Evolutionary conservation across 2,329 filamentous ascomycete species (phyloP).

Genomic region (Fusarium setosum): DNA sequence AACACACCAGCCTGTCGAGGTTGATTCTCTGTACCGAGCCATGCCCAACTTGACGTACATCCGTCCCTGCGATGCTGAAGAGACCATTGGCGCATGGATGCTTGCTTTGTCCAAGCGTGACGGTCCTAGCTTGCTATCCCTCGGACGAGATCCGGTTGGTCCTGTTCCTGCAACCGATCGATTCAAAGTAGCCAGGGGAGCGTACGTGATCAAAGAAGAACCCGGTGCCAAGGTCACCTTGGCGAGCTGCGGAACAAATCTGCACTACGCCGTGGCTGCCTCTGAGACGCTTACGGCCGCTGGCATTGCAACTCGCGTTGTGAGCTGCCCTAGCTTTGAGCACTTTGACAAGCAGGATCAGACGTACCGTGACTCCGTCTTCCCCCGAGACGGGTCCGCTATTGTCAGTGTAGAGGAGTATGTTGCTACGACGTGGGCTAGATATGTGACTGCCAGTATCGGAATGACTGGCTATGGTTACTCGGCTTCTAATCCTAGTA

Average conservation of each 20-base stretch:
- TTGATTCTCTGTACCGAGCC: conserved; percentile 59
- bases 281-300: conserved; percentile 48
- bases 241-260: conserved; percentile 37
- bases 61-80: neutral
- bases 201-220: conserved; percentile 46
- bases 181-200: conserved; percentile 45
- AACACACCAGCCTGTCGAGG: conserved; percentile 68
- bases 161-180: conserved; percentile 33
- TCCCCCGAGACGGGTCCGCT: conserved; percentile 37
- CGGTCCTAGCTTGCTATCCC: too few relatives aligned
- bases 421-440: conserved; percentile 59
- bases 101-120: neutral
- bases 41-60: neutral
- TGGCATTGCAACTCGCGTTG: conserved; percentile 48
- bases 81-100: neutral
- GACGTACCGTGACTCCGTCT: conserved; percentile 47
- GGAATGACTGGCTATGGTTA: conserved; percentile 60
- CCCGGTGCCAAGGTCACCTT: conserved; percentile 44
- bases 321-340: conserved; percentile 53
- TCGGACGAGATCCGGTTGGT: too few relatives aligned
- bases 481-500: conserved; percentile 57
- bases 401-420: conserved; percentile 61
- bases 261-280: conserved; percentile 54
- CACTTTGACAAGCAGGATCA: conserved; percentile 52
- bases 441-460: conserved; percentile 54